These are phyloP conservation scores for Crithidia sp. DNA, from an alignment of 208 protist genomes.

Conservation along the genomic window DNA sequence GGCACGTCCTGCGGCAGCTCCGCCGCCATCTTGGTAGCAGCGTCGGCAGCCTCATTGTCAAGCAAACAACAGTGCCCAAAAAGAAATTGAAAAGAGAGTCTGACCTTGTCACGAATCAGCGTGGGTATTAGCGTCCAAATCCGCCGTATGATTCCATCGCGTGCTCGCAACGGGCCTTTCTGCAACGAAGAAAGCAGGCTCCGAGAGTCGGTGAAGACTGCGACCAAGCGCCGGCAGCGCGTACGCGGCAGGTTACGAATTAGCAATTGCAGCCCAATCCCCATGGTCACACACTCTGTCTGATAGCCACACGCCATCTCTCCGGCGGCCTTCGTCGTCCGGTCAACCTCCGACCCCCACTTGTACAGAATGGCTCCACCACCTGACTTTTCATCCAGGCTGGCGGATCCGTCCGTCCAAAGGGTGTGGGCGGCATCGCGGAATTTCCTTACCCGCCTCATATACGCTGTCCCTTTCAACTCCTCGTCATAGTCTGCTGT, in stretches of 20 bases:
- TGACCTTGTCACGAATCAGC: not conserved
- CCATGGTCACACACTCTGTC: not conserved
- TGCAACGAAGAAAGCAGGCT: not conserved
- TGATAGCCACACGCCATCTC: not conserved
- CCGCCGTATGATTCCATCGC: not conserved
- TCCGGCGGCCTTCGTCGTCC: not conserved
- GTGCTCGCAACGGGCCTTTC: not conserved
- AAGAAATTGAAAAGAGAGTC: not conserved
- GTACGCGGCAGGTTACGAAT: too few relatives aligned
- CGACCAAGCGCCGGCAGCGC: too few relatives aligned
- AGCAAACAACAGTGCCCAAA: not conserved
- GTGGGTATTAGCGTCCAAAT: not conserved
- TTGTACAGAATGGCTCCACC: not conserved
- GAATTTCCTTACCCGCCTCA: not conserved
- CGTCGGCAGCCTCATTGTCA: not conserved
- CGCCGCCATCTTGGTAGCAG: not conserved
- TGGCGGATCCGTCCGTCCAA: not conserved
- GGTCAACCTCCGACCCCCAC: not conserved
- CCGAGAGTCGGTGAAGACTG: not conserved
- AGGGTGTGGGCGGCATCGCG: not conserved
- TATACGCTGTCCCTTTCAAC: not conserved
- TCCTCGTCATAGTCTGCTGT: not conserved
- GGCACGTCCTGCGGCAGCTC: not conserved
- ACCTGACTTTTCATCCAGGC: not conserved
- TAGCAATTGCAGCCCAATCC: not conserved